Base-by-base conservation (phyloP, 306 rosid genomes). In the Lathyrus aphaca region DNA sequence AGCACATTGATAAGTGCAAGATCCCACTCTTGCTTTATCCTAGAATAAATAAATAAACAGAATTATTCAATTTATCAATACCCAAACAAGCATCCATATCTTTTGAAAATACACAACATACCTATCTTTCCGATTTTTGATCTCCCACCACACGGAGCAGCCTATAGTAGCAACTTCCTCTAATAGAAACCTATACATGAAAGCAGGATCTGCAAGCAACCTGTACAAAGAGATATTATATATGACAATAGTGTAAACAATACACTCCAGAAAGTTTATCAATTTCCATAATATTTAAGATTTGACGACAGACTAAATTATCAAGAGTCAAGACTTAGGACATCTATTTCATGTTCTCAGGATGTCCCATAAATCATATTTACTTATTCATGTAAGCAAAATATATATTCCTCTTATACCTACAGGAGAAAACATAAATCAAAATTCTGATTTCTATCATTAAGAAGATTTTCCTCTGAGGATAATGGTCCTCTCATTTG, bases 1-100 rank as follows among this genome's bases (percentile, higher is more conserved):
- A 95, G 88, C 81, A 95, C 99, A 11, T 95, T 95, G 59, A 89
- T 72, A 54, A 95, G 87, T 30, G 99, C 99, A 83, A 95, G 86
- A 82, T 91, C 99, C 99, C 99, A 95, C 76, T 95, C 99, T 79
- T 87, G 92, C 80, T 91, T 94, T 78, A 91, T 84, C 91, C 99
- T 95, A 66, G n/a, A 76, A 60, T 25, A 78, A 83, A 23, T 23
- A 44, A 69, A 56, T 42, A 43, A 74, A 57, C 55, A 59, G 46
- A 55, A 38, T 66, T 51, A 61, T 71, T 37, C 50, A 71, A 68
- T 43, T 69, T 51, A 73, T 67, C 57, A 67, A n/a, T 8, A 71
- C 49, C 49, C 40, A 37, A 19, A 73, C 30, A 53, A 64, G 77
- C 42, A 25, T 74, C 49, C 60, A 67, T 49, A 61, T 60, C 69